These are phyloP conservation scores for Moniliophthora roreri DNA, from an alignment of 1,284 basidiomycete species.

Conservation along the genomic window DNA sequence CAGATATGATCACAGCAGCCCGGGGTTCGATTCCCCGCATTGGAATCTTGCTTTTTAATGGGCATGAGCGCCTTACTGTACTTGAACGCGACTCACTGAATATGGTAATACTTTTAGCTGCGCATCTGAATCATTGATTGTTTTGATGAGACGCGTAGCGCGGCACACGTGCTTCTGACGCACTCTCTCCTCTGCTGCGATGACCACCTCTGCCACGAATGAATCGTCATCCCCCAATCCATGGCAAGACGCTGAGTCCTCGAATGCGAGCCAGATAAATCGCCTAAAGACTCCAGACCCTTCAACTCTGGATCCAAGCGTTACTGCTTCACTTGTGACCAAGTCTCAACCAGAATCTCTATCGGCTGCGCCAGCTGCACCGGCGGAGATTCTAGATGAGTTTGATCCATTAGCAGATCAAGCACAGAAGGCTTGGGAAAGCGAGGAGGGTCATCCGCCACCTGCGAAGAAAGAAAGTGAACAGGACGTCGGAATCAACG, in stretches of 20 bases:
- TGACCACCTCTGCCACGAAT: not conserved
- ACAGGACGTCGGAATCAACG: not conserved
- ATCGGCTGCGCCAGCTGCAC: not conserved
- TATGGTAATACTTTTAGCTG: too few species aligned
- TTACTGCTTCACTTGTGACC: not conserved
- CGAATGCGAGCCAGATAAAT: not conserved
- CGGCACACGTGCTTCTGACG: too few species aligned
- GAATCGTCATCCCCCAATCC: not conserved
- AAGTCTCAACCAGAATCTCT: not conserved
- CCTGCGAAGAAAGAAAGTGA: conserved; percentile 24
- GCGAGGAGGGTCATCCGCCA: conserved; percentile 56
- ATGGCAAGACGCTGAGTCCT: not conserved
- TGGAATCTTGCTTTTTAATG: conserved; percentile 2
- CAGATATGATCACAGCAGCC: conserved; percentile 9
- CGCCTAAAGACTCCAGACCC: not conserved
- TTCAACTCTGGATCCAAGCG: not conserved
- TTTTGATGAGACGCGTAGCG: too few species aligned
- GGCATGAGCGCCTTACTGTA: too few species aligned
- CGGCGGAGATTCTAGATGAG: conserved; percentile 46
- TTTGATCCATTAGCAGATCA: conserved; percentile 65
- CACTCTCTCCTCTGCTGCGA: not conserved
- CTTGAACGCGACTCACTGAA: too few species aligned
- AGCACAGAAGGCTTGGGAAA: conserved; percentile 62
- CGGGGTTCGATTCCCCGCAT: conserved; percentile 17
- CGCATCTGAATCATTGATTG: too few species aligned